phyloP scores from a whole-genome alignment of 768 basidiomycete genomes.

The Piloderma croceum region DNA sequence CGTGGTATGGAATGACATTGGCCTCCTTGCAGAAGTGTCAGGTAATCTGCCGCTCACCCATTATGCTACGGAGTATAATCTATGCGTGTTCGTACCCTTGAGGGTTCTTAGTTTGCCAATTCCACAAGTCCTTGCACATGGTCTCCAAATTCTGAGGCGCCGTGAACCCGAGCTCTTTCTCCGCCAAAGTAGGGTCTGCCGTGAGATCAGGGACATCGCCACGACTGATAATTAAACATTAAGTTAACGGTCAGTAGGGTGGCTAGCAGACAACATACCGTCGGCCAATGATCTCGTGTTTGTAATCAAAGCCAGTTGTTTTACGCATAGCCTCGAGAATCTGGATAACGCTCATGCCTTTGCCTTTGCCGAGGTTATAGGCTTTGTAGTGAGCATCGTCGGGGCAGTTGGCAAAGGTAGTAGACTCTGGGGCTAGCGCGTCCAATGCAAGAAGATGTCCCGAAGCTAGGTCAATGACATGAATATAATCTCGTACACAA shows the following conservation, averaged over 20 bases:
- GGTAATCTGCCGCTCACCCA: too few species aligned
- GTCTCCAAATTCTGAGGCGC: slow-evolving; percentile 76
- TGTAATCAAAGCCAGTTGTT: slow-evolving; percentile 83
- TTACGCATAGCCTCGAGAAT: slow-evolving; percentile 94
- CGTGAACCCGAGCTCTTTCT: slow-evolving; percentile 89
- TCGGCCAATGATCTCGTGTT: slow-evolving; percentile 84
- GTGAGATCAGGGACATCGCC: slow-evolving; percentile 97
- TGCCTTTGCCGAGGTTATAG: slow-evolving; percentile 94
- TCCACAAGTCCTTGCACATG: slow-evolving; percentile 98
- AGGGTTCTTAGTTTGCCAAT: slow-evolving; percentile 95
- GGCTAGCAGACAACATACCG: slow-evolving; percentile 48
- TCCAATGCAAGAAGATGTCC: slow-evolving; percentile 91
- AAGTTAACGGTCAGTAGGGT: neutral
- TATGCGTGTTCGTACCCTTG: slow-evolving; percentile 54
- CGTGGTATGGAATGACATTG: too few species aligned
- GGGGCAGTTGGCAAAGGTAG: slow-evolving; percentile 48
- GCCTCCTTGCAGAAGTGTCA: too few species aligned
- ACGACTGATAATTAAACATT: slow-evolving; percentile 41
- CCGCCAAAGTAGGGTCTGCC: slow-evolving; percentile 86
- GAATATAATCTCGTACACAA: slow-evolving; percentile 94
- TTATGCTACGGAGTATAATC: too few species aligned
- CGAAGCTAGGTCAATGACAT: slow-evolving; percentile 89
- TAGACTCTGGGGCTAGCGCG: slow-evolving; percentile 60
- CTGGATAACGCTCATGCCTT: slow-evolving; percentile 87
- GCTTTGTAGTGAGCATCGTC: slow-evolving; percentile 72